These are phyloP conservation scores for Pleoardoris graminearum DNA, from an alignment of 2,329 filamentous ascomycete genomes.

Conservation along the genomic window DNA sequence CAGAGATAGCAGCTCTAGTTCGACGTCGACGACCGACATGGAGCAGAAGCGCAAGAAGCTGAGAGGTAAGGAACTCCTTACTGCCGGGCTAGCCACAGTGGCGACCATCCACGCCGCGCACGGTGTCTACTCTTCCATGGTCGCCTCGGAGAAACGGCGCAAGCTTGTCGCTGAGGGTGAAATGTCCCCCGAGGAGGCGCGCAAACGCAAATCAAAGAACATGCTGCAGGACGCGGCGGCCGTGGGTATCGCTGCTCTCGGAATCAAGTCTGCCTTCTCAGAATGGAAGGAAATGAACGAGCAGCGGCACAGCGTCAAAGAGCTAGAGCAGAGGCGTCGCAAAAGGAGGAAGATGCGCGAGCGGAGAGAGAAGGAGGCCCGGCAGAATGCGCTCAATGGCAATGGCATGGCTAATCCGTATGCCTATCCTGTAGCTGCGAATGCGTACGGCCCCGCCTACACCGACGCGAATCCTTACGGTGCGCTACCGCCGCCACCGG, in stretches of 20 bases:
- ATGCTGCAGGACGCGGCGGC: conserved; percentile 67
- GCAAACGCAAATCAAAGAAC: conserved; percentile 65
- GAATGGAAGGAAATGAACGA: conserved; percentile 71
- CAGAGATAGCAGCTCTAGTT: conserved; percentile 34
- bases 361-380: conserved; percentile 50
- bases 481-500: conserved; percentile 46
- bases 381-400: conserved; percentile 47
- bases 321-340: conserved; percentile 57
- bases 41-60: conserved; percentile 65
- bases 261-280: conserved; percentile 67
- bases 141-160: conserved; percentile 64
- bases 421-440: conserved; percentile 43
- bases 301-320: conserved; percentile 59
- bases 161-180: conserved; percentile 65
- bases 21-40: conserved; percentile 64
- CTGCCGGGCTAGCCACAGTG: conserved; percentile 67
- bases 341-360: conserved; percentile 51
- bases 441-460: conserved; percentile 48
- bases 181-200: conserved; percentile 64
- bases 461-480: conserved; percentile 53
- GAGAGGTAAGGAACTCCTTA: conserved; percentile 67
- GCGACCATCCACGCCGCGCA: conserved; percentile 72
- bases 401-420: conserved; percentile 42
- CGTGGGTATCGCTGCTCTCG: conserved; percentile 67
- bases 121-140: conserved; percentile 65